Base-by-base conservation (phyloP, 2,329 filamentous ascomycete genomes). In the Dactylellina leptospora region DNA sequence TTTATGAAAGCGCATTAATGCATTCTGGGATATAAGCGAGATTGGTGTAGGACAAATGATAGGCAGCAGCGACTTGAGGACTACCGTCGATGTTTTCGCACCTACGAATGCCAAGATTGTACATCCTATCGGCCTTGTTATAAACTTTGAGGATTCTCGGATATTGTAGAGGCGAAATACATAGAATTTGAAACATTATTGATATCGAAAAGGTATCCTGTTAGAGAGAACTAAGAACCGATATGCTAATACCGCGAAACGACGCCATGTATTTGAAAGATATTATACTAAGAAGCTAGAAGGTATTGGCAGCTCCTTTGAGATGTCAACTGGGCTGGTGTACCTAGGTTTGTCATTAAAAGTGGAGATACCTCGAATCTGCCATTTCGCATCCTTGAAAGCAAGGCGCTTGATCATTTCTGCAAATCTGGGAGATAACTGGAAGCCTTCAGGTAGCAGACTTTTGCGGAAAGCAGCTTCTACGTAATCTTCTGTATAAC, bases 401-500 rank as follows among this genome's bases (percentile, higher is more conserved):
- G 54, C 30, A 30, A 68, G 62, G 18, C 36, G 47, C 28, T 51
- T 68, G 36, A 68, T 68, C 9, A 60, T 23, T 4, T 68, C 54
- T 11, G 33, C 62, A 18, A 68, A 54, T 18, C 54, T 33, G n/a
- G 62, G 53, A 4, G 47, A 25, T 8, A 68, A 25, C 22, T 68
- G 62, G 44, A 68, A 68, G 3, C 48, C 54, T 25, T 59, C 62
- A 4, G 62, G 47, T 1, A 68, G 20, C 8, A 68, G 20, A 23
- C 62, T 68, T 28, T 48, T 68, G 18, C 62, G 45, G 23, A 68
- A 68, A 0, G 62, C 30, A 3, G 54, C 62, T 10, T 68, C 62
- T 9, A 68, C n/a, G 11, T 59, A 68, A 38, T 68, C 62, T n/a
- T 59, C 62, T 2, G 62, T 59, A 33, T 68, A 68, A 22, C 62